Base-by-base conservation (phyloP, 768 basidiomycete species). In the Boletus barrowsii region DNA sequence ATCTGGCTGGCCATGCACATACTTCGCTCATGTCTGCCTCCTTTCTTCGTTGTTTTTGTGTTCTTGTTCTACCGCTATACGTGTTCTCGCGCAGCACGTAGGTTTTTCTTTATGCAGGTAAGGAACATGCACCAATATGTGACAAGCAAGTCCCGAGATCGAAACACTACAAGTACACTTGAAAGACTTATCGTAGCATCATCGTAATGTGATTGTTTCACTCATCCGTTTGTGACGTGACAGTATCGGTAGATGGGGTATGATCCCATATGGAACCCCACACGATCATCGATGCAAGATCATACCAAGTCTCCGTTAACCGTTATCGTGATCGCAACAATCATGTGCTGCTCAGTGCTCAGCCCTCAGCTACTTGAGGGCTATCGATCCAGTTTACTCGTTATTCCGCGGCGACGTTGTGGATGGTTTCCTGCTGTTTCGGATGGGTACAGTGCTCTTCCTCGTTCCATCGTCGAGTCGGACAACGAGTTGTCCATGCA, bases 101-200 rank as follows among this genome's bases (percentile, higher is more conserved):
- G 40, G 69, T 49, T 54, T 52, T 63, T 48, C 33, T 60, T 67
- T 59, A 67, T 65, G 67, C 60, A 59, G 65, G 69, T 65, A 67
- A 66, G 60, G 54, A 45, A 51, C 59, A 64, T 56, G 60, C 68
- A 59, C 24, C 48, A 49, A 55, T 55, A 66, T 59, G 62, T 35
- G 33, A 66, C 57, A 62, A 64, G 60, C 49, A 42, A 29, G 54
- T 42, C 50, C 44, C 49, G 26, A 49, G 43, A 47, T 54, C 57
- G 42, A 62, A 69, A 61, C 49, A 59, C 17, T 70, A 70, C 60
- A 33, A 53, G 67, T 70, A 68, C 50, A 60, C 49, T 68, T 62
- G 54, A 14, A 56, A 59, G 41, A 60, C 60, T 18, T 68, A 68
- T 52, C 52, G 41, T 68, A 68, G 62, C 52, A 48, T 14, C 45